phyloP scores from a whole-genome alignment of 208 protist genomes.

The Borovskyia barvae region DNA sequence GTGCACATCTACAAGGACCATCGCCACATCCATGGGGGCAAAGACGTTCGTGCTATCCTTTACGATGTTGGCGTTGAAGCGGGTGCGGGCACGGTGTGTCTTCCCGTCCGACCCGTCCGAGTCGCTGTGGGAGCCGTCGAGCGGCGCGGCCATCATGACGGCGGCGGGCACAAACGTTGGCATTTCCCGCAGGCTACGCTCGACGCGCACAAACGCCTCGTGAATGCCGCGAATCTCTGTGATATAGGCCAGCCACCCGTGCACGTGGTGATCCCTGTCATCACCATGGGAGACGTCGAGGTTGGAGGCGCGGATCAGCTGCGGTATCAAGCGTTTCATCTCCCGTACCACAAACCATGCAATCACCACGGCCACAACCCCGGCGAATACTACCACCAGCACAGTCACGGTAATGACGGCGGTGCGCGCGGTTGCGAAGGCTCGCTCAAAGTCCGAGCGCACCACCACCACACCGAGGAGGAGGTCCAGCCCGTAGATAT shows the following conservation, averaged over 20 bases:
- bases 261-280: constrained; percentile 15
- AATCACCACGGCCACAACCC: constrained; percentile 39
- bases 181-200: constrained; percentile 47
- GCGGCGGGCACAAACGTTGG: constrained; percentile 45
- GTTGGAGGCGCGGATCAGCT: constrained; percentile 48
- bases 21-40: constrained; percentile 35
- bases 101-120: constrained; percentile 13
- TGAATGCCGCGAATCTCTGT: constrained; percentile 44
- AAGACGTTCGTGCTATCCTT: constrained; percentile 67
- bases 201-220: constrained; percentile 33
- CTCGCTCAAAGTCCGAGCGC: constrained; percentile 51
- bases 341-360: constrained; percentile 42
- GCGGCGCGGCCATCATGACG: constrained; percentile 34
- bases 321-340: constrained; percentile 49
- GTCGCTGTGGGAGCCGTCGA: constrained; percentile 17
- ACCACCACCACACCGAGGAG: constrained; percentile 51
- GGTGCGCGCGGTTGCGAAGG: constrained; percentile 37
- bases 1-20: constrained; percentile 60
- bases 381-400: constrained; percentile 43
- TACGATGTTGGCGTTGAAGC: constrained; percentile 65
- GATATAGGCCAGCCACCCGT: constrained; percentile 34
- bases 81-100: constrained; percentile 31
- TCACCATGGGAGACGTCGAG: constrained; percentile 40
- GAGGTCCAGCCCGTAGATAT: constrained; percentile 55
- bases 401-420: constrained; percentile 41